phyloP scores from a whole-genome alignment of 2,329 filamentous ascomycete genomes.

The Periglandula ipomoeae region DNA sequence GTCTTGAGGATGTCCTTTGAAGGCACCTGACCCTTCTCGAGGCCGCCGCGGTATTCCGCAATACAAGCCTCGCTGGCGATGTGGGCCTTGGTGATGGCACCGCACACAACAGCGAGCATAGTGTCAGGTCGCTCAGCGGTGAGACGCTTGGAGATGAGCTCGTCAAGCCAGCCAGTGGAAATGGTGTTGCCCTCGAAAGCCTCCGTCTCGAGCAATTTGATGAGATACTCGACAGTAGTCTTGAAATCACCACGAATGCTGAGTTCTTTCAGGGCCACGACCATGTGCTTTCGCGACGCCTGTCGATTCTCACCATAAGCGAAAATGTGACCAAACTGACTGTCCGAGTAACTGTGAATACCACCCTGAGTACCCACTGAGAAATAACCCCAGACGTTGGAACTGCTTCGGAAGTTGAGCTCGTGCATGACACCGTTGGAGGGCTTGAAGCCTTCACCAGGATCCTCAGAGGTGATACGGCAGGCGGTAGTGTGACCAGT shows the following conservation, averaged over 20 bases:
- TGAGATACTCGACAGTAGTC: conserved; percentile 96
- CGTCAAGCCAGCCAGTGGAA: conserved; percentile 96
- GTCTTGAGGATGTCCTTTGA: conserved; percentile 96
- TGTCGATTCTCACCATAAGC: conserved; percentile 96
- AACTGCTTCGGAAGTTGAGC: conserved; percentile 96
- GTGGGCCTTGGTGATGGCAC: conserved; percentile 90
- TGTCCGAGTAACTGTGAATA: conserved; percentile 99
- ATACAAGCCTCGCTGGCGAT: conserved; percentile 87
- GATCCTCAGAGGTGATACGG: conserved; percentile 98
- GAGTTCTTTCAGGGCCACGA: conserved; percentile 93
- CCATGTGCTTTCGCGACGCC: conserved; percentile 97
- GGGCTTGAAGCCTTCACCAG: conserved; percentile 98
- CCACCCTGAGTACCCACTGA: conserved; percentile 93
- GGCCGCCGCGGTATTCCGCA: conserved; percentile 72
- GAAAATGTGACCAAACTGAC: conserved; percentile 98
- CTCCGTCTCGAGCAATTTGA: conserved; percentile 96
- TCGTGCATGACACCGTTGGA: conserved; percentile 99
- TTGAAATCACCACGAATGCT: conserved; percentile 99
- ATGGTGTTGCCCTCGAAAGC: conserved; percentile 99
- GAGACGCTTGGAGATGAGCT: conserved; percentile 95
- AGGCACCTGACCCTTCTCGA: conserved; percentile 96
- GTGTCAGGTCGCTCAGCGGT: conserved; percentile 92
- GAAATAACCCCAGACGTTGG: conserved; percentile 99
- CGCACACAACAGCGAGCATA: conserved; percentile 88
- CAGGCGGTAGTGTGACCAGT: conserved; percentile 98